phyloP scores from a whole-genome alignment of 2,329 filamentous ascomycete genomes.

The Aspergillus versicolor region DNA sequence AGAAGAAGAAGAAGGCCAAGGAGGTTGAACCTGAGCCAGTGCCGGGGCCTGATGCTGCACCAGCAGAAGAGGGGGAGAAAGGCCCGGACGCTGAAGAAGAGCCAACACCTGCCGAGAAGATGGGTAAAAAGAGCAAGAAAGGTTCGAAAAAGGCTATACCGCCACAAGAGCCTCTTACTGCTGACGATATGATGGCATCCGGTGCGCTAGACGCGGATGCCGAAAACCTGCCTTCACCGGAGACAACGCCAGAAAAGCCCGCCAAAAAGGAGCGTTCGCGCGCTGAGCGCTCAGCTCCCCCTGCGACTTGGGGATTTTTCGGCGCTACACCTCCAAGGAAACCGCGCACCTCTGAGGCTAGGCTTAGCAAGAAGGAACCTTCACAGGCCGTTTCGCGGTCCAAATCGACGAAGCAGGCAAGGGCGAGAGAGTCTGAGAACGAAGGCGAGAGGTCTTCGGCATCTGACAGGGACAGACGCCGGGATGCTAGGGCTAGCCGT shows the following conservation, averaged over 20 bases:
- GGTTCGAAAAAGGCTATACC: constrained; percentile 17
- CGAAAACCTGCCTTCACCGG: constrained; percentile 47
- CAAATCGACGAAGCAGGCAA: constrained; percentile 59
- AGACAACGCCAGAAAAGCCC: constrained; percentile 56
- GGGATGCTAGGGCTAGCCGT: constrained; percentile 55
- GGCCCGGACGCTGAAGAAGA: constrained; percentile 20
- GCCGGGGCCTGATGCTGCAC: constrained; percentile 18
- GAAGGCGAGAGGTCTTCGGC: constrained; percentile 65
- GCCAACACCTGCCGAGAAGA: constrained; percentile 30
- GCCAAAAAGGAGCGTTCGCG: constrained; percentile 75
- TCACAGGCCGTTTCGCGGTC: constrained; percentile 51
- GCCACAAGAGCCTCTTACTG: constrained; percentile 50
- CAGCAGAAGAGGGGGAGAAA: constrained; percentile 14
- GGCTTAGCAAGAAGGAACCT: constrained; percentile 38
- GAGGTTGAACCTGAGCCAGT: constrained; percentile 10
- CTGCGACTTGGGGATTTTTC: constrained; percentile 76
- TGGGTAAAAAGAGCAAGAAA: constrained; percentile 38
- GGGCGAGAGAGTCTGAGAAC: constrained; percentile 59
- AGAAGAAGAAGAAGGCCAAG: constrained; percentile 25
- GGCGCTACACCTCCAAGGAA: constrained; percentile 55
- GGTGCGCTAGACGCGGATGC: constrained; percentile 25
- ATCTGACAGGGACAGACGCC: constrained; percentile 66
- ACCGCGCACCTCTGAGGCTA: constrained; percentile 51
- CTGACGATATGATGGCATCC: constrained; percentile 41
- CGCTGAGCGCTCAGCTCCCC: constrained; percentile 66